Percentiles rank a stretch among this genome's conserved stretches.
These are phyloP conservation scores for Diaporthe ampelina DNA, from an alignment of 2,329 filamentous ascomycete genomes.

Conservation along the genomic window DNA sequence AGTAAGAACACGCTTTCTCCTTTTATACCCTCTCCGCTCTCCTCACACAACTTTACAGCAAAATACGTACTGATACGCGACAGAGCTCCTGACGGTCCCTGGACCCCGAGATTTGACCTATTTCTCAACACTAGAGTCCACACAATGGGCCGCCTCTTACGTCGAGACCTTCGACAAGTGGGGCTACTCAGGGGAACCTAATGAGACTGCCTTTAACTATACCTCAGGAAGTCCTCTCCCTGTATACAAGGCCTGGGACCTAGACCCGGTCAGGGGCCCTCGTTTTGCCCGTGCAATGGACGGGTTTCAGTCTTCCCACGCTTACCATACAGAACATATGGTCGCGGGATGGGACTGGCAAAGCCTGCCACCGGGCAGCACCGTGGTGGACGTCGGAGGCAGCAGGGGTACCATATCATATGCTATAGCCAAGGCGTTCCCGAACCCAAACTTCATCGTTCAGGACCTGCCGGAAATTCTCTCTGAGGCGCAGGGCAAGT, in stretches of 20 bases:
- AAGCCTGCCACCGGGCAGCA: conserved; percentile 24
- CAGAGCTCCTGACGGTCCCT: background rate
- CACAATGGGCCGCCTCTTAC: background rate
- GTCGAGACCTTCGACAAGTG: conserved; percentile 34
- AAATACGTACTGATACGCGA: background rate
- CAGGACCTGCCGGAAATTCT: conserved; percentile 31
- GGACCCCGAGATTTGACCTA: background rate
- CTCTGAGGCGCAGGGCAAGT: background rate
- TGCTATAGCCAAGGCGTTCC: conserved; percentile 18
- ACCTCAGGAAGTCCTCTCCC: conserved; percentile 2
- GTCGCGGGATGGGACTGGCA: conserved; percentile 5
- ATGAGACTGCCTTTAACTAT: conserved; percentile 32
- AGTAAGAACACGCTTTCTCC: background rate
- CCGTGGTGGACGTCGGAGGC: conserved; percentile 35
- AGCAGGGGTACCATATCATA: conserved; percentile 26
- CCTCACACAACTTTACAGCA: background rate
- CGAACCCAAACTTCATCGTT: conserved; percentile 19
- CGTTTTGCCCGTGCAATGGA: conserved; percentile 34
- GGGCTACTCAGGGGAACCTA: conserved; percentile 25
- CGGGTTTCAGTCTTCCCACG: conserved; percentile 17
- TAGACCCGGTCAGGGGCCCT: conserved; percentile 9
- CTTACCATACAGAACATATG: conserved; percentile 16
- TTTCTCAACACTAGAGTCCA: background rate
- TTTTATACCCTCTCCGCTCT: background rate
- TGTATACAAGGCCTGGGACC: conserved; percentile 26